Evolutionary conservation across 2,329 filamentous ascomycete genomes (phyloP).

Genomic region (Coleophoma eucalyptorum): DNA sequence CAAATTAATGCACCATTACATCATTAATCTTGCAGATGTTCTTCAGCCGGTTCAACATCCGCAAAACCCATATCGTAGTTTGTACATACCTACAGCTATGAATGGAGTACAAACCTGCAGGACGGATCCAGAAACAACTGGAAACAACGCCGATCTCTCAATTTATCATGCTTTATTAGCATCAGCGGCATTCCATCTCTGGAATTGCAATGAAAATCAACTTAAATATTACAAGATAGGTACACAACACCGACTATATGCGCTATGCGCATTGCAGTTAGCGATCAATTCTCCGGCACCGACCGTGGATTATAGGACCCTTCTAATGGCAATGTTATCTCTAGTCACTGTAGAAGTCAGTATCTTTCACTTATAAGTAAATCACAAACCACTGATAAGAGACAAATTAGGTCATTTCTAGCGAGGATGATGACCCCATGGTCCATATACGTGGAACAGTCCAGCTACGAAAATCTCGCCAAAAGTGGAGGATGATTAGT

Average conservation of each 20-base stretch:
- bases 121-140: neutral
- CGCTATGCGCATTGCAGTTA: neutral
- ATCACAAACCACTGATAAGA: neutral
- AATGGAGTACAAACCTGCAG: neutral
- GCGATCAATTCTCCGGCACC: neutral
- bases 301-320: neutral
- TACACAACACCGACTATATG: neutral
- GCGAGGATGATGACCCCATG: neutral
- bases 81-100: neutral
- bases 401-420: neutral
- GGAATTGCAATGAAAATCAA: neutral
- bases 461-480: neutral
- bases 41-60: neutral
- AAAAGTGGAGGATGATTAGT: neutral
- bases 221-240: neutral
- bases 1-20: neutral
- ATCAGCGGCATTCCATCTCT: neutral
- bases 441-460: neutral
- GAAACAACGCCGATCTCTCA: neutral
- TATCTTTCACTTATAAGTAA: neutral
- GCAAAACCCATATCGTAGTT: neutral
- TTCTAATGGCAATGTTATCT: neutral
- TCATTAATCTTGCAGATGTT: neutral
- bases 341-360: neutral
- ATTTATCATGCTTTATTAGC: neutral